Evolutionary conservation across 2,329 filamentous ascomycete genomes (phyloP).

Genomic region (Tolypocladium tundrense): DNA sequence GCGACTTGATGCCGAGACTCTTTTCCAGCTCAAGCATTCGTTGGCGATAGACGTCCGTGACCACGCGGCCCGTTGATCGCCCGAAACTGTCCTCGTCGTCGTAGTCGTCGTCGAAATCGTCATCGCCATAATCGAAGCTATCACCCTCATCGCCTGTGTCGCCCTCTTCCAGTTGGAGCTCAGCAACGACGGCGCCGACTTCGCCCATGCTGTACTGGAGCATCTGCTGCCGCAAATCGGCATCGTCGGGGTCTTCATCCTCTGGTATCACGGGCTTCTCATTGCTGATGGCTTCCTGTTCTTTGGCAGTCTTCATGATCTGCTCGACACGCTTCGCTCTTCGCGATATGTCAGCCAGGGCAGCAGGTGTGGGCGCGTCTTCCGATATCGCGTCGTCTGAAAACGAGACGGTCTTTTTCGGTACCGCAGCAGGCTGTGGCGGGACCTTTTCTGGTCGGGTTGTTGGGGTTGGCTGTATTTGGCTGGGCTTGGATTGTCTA

Average conservation of each 20-base stretch:
- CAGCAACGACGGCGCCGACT: constrained; percentile 83
- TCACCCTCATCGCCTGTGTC: constrained; percentile 43
- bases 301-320: constrained; percentile 46
- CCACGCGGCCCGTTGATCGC: constrained; percentile 53
- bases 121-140: constrained; percentile 45
- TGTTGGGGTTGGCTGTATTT: background rate
- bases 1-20: constrained; percentile 53
- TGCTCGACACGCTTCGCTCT: constrained; percentile 40
- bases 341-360: constrained; percentile 20
- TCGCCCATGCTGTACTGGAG: constrained; percentile 81
- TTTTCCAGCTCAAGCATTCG: constrained; percentile 82
- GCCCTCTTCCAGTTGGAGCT: constrained; percentile 72
- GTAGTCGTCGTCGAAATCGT: constrained; percentile 37
- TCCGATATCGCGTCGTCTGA: constrained; percentile 46
- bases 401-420: constrained; percentile 54
- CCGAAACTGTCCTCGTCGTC: constrained; percentile 65
- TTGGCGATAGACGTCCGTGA: constrained; percentile 65
- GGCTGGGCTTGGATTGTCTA: background rate
- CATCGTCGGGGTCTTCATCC: constrained; percentile 72
- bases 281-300: constrained; percentile 37
- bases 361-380: constrained; percentile 12
- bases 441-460: background rate
- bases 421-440: background rate
- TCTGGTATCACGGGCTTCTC: constrained; percentile 50
- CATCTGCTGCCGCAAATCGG: constrained; percentile 75